Evolutionary conservation across 352 stramenopile genomes (phyloP).

Genomic region (Phytophthora citricola): DNA sequence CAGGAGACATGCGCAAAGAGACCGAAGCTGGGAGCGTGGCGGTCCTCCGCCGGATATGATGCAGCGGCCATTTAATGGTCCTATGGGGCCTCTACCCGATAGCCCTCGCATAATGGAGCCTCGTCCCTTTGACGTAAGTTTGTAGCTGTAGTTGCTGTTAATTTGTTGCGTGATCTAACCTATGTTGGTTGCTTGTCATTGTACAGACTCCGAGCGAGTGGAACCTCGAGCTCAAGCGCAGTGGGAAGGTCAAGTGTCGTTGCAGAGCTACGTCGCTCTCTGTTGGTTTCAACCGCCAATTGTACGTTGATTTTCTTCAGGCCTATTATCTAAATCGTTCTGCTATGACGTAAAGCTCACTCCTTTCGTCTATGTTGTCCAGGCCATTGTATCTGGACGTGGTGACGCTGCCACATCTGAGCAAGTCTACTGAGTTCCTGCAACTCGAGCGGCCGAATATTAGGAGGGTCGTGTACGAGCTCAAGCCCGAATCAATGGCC

Average conservation of each 20-base stretch:
- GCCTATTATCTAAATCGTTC: too few relatives aligned
- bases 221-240: slow-evolving; percentile 48
- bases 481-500: slow-evolving; percentile 59
- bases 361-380: slow-evolving; percentile 7
- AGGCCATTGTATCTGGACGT: slow-evolving; percentile 75
- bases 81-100: slow-evolving; percentile 27
- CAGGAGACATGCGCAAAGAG: slow-evolving; percentile 44
- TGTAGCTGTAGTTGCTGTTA: slow-evolving; percentile 4
- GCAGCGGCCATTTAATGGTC: slow-evolving; percentile 28
- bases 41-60: slow-evolving; percentile 31
- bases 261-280: slow-evolving; percentile 41
- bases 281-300: slow-evolving; percentile 33
- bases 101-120: slow-evolving; percentile 44
- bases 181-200: slow-evolving; percentile 5
- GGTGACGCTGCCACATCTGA: slow-evolving; percentile 64
- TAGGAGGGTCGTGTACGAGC: slow-evolving; percentile 68
- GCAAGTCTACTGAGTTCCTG: slow-evolving; percentile 69
- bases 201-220: slow-evolving; percentile 42
- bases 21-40: slow-evolving; percentile 50
- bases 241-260: slow-evolving; percentile 42
- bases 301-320: slow-evolving; percentile 24
- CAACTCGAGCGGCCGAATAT: slow-evolving; percentile 62
- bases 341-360: slow-evolving; percentile 1
- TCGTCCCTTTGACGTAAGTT: slow-evolving; percentile 37
- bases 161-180: slow-evolving; percentile 7